Evolutionary conservation across 2,329 filamentous ascomycete species (phyloP).

Genomic region (Sporothrix sp.): DNA sequence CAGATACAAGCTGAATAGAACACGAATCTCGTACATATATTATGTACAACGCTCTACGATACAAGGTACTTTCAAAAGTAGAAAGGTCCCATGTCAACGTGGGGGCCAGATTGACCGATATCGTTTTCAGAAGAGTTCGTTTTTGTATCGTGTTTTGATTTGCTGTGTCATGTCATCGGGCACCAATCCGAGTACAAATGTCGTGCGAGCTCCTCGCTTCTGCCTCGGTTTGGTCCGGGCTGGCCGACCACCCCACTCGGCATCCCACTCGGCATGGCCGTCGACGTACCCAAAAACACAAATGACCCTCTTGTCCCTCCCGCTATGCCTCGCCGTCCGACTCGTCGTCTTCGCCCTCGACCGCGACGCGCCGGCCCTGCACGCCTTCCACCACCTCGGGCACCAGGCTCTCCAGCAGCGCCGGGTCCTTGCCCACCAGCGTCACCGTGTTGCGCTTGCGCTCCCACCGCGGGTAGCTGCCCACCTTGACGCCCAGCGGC

Average conservation of each 20-base stretch:
- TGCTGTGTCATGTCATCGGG: too few relatives aligned
- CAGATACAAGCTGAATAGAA: too few relatives aligned
- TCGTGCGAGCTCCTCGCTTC: too few relatives aligned
- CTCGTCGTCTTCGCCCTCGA: slow-evolving; percentile 63
- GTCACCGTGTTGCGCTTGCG: slow-evolving; percentile 84
- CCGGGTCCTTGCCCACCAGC: slow-evolving; percentile 64
- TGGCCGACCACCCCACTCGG: too few relatives aligned
- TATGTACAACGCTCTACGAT: too few relatives aligned
- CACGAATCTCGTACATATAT: too few relatives aligned
- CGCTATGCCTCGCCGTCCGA: slow-evolving; percentile 31
- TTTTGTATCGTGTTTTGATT: too few relatives aligned
- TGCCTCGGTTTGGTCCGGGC: too few relatives aligned
- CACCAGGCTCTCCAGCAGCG: slow-evolving; percentile 68
- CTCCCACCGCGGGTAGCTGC: slow-evolving; percentile 89
- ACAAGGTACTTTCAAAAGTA: not conserved
- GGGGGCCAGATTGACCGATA: too few relatives aligned
- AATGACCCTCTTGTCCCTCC: not conserved
- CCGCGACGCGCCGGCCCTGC: slow-evolving; percentile 56
- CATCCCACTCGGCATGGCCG: not conserved
- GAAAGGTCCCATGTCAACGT: not conserved
- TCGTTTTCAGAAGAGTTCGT: too few relatives aligned
- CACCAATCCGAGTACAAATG: too few relatives aligned
- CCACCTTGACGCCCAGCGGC: slow-evolving; percentile 76
- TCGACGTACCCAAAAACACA: not conserved
- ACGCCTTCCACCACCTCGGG: slow-evolving; percentile 69